Evolutionary conservation across 163 green algal species (phyloP), one percentile per base, ranked within the genome.

Genomic region (Coccomyxa subellipsoidea): DNA sequence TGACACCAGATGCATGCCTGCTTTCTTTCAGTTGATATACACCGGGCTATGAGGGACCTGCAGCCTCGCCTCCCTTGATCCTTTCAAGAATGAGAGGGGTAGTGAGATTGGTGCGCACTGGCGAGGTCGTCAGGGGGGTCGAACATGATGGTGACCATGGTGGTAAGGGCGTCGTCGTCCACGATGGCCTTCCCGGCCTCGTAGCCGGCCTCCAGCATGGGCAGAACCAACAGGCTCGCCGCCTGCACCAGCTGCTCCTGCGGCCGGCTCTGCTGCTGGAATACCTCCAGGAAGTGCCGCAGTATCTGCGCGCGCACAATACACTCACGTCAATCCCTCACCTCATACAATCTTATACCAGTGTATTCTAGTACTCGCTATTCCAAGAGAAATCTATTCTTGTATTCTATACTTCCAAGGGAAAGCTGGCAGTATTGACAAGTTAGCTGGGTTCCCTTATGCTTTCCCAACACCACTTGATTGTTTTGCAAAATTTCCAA

Each of bases 181-280:
- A 85, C 32, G 29, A 85, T 35, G 9, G 83, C 53, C 81, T 85
- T 54, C 15, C 77, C 76, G 47, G 76, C 66, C n/a, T 82, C 81
- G 70, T 93, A 86, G 7, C 85, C 81, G 39, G 84, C 70, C 38
- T 82, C 75, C 69, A 97, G 81, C 84, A 97, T 80, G 29, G 93
- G 93, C 34, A 93, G 86, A 40, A 97, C 84, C 9, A 97, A 73
- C n/a, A 92, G 82, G 39, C 90, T 85, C 71, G 96, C 82, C 31
- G 83, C 87, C 39, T 81, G 76, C 1, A 94, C 90, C 76, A 94
- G 85, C 69, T 89, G 78, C 38, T 92, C 84, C 75, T 91, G 78
- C n/a, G 81, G 53, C 78, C 78, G 47, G 23, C 87, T 69, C 38
- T 81, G 38, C 34, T 81, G 76, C 47, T 89, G 83, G 81, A 93